These are phyloP conservation scores for Ascochyta rabiei DNA, from an alignment of 2,329 filamentous ascomycete species.

Conservation along the genomic window DNA sequence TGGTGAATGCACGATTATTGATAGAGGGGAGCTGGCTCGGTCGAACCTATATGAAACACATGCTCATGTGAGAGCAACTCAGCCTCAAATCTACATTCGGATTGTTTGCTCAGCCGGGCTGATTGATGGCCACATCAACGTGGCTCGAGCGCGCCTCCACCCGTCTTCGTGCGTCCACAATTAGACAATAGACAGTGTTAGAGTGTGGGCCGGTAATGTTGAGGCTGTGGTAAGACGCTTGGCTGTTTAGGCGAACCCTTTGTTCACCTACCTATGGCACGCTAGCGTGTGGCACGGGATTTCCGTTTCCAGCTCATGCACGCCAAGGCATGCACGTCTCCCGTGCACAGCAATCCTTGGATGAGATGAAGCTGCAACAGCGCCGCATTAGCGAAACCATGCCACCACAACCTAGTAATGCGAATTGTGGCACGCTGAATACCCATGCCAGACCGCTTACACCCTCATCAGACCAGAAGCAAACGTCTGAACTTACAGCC, in stretches of 20 bases:
- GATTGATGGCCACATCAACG: slow-evolving; percentile 16
- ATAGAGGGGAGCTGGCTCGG: slow-evolving; percentile 3
- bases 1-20: slow-evolving; percentile 2
- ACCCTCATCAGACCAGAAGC: slow-evolving; percentile 8
- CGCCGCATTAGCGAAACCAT: slow-evolving; percentile 3
- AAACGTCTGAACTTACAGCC: slow-evolving; percentile 8
- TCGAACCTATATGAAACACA: slow-evolving; percentile 25
- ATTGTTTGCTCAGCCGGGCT: slow-evolving; percentile 15
- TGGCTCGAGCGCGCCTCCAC: slow-evolving; percentile 15
- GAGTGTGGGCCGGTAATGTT: slow-evolving; percentile 16
- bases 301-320: slow-evolving; percentile 17
- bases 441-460: slow-evolving; percentile 14
- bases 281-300: slow-evolving; percentile 16
- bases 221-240: slow-evolving; percentile 12
- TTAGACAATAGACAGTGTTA: slow-evolving; percentile 30
- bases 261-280: slow-evolving; percentile 10
- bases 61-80: slow-evolving; percentile 1
- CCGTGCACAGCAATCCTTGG: slow-evolving; percentile 5
- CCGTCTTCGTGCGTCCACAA: slow-evolving; percentile 18
- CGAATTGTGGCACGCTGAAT: slow-evolving; percentile 24
- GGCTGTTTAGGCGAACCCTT: slow-evolving; percentile 15
- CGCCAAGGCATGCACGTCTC: slow-evolving; percentile 22
- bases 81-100: slow-evolving; percentile 20
- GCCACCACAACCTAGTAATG: slow-evolving; percentile 1
- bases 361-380: slow-evolving; percentile 2